phyloP scores from a whole-genome alignment of 108 stramenopile genomes.

The Discostella pseudostelligera region DNA sequence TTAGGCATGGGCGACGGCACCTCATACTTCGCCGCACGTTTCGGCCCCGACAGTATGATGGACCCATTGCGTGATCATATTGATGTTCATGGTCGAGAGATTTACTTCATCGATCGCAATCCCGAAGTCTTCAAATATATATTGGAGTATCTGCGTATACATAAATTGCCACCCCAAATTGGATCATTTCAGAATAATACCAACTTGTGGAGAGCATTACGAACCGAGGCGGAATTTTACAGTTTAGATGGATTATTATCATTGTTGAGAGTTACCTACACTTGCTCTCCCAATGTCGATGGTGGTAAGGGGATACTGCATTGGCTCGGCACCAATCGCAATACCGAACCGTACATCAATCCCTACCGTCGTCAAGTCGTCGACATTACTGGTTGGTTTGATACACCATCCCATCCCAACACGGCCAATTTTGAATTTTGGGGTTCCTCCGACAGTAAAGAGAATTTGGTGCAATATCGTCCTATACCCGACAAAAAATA shows the following conservation, averaged over 20 bases:
- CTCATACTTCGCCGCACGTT: conserved; percentile 17
- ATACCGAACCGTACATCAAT: conserved; percentile 7
- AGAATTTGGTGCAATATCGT: not conserved
- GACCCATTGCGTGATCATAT: conserved; percentile 7
- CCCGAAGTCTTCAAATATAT: conserved; percentile 12
- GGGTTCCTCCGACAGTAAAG: not conserved
- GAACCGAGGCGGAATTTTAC: conserved; percentile 14
- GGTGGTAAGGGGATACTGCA: conserved; percentile 13
- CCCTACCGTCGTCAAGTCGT: conserved; percentile 8
- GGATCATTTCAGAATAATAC: conserved; percentile 7
- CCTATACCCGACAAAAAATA: not conserved
- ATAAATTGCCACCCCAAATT: conserved; percentile 4
- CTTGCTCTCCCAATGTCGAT: conserved; percentile 9
- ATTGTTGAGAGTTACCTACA: conserved; percentile 10
- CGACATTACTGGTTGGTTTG: conserved; percentile 10
- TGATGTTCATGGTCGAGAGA: conserved; percentile 12
- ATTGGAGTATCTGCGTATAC: conserved; percentile 9
- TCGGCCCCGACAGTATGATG: conserved; percentile 21
- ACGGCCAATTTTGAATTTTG: not conserved
- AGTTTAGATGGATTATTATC: not conserved
- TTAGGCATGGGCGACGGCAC: conserved; percentile 1
- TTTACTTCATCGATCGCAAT: conserved; percentile 22
- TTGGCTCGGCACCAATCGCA: conserved; percentile 16
- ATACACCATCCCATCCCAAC: not conserved
- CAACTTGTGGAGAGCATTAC: conserved; percentile 7